Base-by-base conservation (phyloP, 805 yeast genomes). In the Komagataella pastoris region DNA sequence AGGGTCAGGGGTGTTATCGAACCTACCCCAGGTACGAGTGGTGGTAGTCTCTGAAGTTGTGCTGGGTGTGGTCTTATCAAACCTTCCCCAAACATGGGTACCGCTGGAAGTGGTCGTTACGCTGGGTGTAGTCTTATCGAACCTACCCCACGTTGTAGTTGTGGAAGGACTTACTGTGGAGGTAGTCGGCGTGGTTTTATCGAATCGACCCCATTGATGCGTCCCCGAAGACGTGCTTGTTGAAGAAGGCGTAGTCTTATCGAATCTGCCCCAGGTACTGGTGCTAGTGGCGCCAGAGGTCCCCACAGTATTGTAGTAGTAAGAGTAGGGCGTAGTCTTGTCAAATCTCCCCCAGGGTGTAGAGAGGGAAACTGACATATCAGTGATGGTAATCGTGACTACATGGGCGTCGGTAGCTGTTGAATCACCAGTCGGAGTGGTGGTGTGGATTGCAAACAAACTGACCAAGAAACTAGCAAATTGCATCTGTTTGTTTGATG, bases 41-140 rank as follows among this genome's bases (percentile, higher is more conserved):
- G 68, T 65, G 61, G 59, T 57, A 40, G 55, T 60, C 5, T 74
- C 55, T 12, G 65, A 55, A 17, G 59, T 50, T 7, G 65, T 58
- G 43, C 66, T 57, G 5, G 59, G 55, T 48, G 66, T 65, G 52
- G 75, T 71, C 60, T 72, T 73, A 71, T 78, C 71, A 61, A 78
- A 78, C 61, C 72, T 71, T 57, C 86, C 86, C 57, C 70, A 70
- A 55, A 65, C 73, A 69, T 80, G 81, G 48, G 83, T 78, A 52
- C 74, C 73, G 54, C 77, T 66, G 18, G 66, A 54, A 17, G 69
- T 54, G 2, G 77, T 54, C 19, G 64, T 57, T 49, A 63, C 53
- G 1, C 67, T 54, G 14, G 54, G 51, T 57, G 63, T 58, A 52
- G 79, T 75, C 66, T 76, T 74, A 69, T 77, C 70, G 58, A 76